These are phyloP conservation scores for Cladobotryum mycophilum DNA, from an alignment of 2,329 filamentous ascomycete genomes.

Conservation along the genomic window DNA sequence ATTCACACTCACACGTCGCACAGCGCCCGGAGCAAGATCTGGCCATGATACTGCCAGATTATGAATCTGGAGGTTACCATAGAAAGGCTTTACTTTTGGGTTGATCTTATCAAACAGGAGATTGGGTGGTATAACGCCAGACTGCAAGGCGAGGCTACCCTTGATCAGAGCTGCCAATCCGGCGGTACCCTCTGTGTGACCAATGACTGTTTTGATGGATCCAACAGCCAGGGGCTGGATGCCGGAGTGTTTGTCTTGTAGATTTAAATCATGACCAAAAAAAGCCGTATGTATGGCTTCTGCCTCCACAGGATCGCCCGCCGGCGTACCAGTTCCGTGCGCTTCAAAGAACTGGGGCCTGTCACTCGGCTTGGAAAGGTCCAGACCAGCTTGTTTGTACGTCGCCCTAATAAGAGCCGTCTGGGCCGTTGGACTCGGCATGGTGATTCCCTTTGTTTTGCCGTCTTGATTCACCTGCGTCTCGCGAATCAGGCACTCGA, in stretches of 20 bases:
- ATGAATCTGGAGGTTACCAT: slow-evolving; percentile 16
- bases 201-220: slow-evolving; percentile 12
- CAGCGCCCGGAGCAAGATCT: neutral
- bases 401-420: neutral
- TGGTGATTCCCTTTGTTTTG: slow-evolving; percentile 2
- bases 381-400: neutral
- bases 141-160: slow-evolving; percentile 7
- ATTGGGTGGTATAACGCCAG: slow-evolving; percentile 18
- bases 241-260: neutral
- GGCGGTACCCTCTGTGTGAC: slow-evolving; percentile 17
- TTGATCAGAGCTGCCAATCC: slow-evolving; percentile 13
- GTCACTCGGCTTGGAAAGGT: slow-evolving; percentile 8
- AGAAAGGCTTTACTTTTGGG: slow-evolving; percentile 5
- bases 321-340: slow-evolving; percentile 4
- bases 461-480: slow-evolving; percentile 4
- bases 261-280: neutral
- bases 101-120: slow-evolving; percentile 14
- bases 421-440: neutral
- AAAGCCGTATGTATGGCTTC: neutral
- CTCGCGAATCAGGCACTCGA: slow-evolving; percentile 4
- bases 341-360: slow-evolving; percentile 20
- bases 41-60: slow-evolving; percentile 18
- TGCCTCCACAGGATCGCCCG: slow-evolving; percentile 17
- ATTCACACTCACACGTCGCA: slow-evolving; percentile 21
- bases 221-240: neutral